A percentile compares a stretch with the other conserved stretches of the same genome.
These are phyloP conservation scores for Neurospora hispaniola DNA, from an alignment of 495 filamentous ascomycete species.

Conservation along the genomic window DNA sequence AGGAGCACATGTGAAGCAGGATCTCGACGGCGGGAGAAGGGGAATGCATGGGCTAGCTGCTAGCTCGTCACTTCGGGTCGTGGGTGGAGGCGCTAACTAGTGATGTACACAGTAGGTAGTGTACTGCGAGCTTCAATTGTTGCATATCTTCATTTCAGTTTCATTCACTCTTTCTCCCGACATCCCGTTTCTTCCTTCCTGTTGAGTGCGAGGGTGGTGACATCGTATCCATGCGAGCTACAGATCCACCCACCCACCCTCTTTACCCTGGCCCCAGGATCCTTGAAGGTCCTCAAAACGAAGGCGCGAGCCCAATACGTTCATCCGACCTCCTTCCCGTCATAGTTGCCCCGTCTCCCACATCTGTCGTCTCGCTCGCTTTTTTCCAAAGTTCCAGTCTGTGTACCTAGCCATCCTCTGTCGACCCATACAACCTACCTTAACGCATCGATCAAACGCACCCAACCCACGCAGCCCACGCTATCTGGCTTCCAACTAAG, in stretches of 20 bases:
- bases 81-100: not conserved
- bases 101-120: not conserved
- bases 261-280: not conserved
- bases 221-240: not conserved
- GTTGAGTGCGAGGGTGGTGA: not conserved
- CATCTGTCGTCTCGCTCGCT: not conserved
- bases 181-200: not conserved
- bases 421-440: no score
- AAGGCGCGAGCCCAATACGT: not conserved
- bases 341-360: not conserved
- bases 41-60: not conserved
- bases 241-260: not conserved
- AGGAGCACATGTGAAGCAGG: not conserved
- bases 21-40: not conserved
- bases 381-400: not conserved
- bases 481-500: not conserved
- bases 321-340: not conserved
- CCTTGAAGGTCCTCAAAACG: not conserved
- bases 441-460: not conserved
- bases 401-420: not conserved
- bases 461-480: not conserved
- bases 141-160: not conserved
- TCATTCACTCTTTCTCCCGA: not conserved
- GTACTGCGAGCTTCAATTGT: not conserved
- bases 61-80: not conserved